Base-by-base conservation (phyloP, 371 early-diverging fungal genomes). In the Syncephalis fuscata region DNA sequence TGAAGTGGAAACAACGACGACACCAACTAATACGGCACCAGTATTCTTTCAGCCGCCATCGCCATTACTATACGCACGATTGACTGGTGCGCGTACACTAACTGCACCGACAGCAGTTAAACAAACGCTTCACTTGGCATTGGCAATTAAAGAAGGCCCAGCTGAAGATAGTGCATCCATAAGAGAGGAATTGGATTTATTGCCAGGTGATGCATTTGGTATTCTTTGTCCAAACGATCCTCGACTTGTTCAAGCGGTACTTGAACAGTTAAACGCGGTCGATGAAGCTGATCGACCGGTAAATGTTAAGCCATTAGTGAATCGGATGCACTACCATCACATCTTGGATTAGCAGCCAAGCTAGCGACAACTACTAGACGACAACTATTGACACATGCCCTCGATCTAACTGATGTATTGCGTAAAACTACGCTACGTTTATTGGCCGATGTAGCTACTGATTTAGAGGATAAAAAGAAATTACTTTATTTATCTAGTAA, bases 191-290 rank as follows among this genome's bases (percentile, higher is more conserved):
- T 62, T 72, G 37, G 56, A 70, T 8, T 79, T 68, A 53, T 55
- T 67, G 3, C 82, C 92, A 2, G 93, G 95, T 26, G 93, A 90
- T 62, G 75, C 89, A 0, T 80, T 93, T 64, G 91, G 85, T 42
- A 63, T 92, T 3, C 49, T 76, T 42, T 80, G 83, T 1, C 87
- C 88, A 19, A 91, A 90, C 56, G 68, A 76, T 47, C 70, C 74
- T 16, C 48, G 56, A 0, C 51, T 80, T 43, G 76, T 84, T 0
- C 52, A 64, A 1, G 75, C 70, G 0, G 44, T 83, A 1, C 50
- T 83, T 23, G 50, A 51, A 0, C 53, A 68, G 21, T 54, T 82
- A 11, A 61, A 41, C 16, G 44, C 70, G 10, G 54, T 63, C 1
- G 54, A 53, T 17, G 63, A 72, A 0, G 53, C 55, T 14, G 56